Percentiles rank a stretch among this genome's conserved stretches.
Conservation (phyloP, 2,329 filamentous ascomycete genomes). For the Talaromyces sp. region DNA sequence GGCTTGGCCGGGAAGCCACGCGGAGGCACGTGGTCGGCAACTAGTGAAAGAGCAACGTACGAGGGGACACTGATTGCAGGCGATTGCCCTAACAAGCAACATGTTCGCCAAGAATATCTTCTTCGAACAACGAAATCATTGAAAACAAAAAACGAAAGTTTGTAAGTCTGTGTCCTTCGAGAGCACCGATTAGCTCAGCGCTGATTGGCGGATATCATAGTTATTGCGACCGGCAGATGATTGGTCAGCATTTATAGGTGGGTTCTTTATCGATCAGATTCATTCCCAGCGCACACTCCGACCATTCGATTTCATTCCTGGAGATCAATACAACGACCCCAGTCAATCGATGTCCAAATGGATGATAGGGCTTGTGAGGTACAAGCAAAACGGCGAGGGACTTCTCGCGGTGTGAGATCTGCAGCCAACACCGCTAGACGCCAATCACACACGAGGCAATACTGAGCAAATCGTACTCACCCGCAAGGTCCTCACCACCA, state of each 20-base stretch:
- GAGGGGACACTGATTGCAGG: background rate
- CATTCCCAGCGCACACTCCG: background rate
- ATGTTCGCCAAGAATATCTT: background rate
- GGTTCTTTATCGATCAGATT: background rate
- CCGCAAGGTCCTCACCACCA: constrained; percentile 33
- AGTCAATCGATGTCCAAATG: background rate
- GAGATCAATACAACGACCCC: background rate
- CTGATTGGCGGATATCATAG: constrained; percentile 4
- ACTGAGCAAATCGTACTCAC: constrained; percentile 15
- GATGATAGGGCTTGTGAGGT: background rate
- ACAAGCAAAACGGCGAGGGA: background rate
- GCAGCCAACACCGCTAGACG: background rate
- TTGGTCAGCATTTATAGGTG: background rate
- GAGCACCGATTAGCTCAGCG: background rate
- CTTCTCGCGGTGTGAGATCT: background rate
- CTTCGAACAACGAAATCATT: no score
- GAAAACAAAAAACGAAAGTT: background rate
- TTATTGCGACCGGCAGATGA: background rate
- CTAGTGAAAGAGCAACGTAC: background rate
- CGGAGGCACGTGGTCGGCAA: constrained; percentile 11
- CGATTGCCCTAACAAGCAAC: background rate
- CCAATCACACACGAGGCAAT: background rate
- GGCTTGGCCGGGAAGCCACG: constrained; percentile 11
- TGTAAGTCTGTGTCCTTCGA: background rate
- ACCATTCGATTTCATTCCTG: background rate